phyloP scores from a whole-genome alignment of 305 asterid genomes.

The Vinca major region DNA sequence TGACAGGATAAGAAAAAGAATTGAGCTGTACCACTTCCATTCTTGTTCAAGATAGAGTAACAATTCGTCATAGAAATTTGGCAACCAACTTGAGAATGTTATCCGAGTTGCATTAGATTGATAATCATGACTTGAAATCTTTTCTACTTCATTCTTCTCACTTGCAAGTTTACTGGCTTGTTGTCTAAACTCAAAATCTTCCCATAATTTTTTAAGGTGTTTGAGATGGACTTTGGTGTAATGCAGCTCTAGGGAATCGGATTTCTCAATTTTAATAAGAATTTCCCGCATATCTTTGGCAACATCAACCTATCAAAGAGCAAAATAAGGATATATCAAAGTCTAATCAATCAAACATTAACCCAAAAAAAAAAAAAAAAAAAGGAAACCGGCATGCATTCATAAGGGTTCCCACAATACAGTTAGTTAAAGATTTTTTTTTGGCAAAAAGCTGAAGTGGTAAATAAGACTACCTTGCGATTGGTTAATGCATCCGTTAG shows the following conservation, averaged over 20 bases:
- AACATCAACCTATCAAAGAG: constrained; percentile 51
- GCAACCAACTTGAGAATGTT: constrained; percentile 82
- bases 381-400: neutral
- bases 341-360: neutral
- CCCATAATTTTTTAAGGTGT: constrained; percentile 71
- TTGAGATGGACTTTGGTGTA: constrained; percentile 80
- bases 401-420: constrained; percentile 9
- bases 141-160: constrained; percentile 58
- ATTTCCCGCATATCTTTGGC: constrained; percentile 93
- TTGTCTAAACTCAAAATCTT: constrained; percentile 69
- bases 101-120: constrained; percentile 30
- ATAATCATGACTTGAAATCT: constrained; percentile 37
- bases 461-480: constrained; percentile 52
- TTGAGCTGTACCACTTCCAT: constrained; percentile 76
- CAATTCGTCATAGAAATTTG: constrained; percentile 84
- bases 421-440: neutral
- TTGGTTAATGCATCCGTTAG: constrained; percentile 78
- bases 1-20: constrained; percentile 2
- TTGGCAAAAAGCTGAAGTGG: constrained; percentile 13
- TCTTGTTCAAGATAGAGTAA: constrained; percentile 96
- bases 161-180: constrained; percentile 59
- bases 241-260: constrained; percentile 72
- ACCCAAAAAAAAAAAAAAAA: no score
- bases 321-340: neutral
- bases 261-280: constrained; percentile 80